Evolutionary conservation across 164 flowering plant species (phyloP).

Genomic region (Santalum album): DNA sequence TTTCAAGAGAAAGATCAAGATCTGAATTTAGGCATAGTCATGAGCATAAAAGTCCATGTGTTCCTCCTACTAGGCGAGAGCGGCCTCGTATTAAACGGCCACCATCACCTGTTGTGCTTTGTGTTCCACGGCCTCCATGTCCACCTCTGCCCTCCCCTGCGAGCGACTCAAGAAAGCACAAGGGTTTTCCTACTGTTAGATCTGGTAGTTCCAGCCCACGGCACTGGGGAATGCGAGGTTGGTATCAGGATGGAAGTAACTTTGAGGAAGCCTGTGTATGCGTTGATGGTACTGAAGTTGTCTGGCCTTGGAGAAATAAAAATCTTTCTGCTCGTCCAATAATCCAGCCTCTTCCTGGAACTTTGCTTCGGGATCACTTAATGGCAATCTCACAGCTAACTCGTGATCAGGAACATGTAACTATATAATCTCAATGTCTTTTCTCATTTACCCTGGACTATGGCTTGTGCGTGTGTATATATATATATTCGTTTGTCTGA

Average conservation of each 20-base stretch:
- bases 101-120: slow-evolving; percentile 93
- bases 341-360: slow-evolving; percentile 71
- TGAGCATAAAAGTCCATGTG: slow-evolving; percentile 69
- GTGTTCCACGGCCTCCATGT: slow-evolving; percentile 84
- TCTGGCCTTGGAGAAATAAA: slow-evolving; percentile 89
- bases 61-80: slow-evolving; percentile 63
- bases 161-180: slow-evolving; percentile 70
- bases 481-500: slow-evolving; percentile 2
- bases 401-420: slow-evolving; percentile 89
- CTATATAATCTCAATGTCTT: slow-evolving; percentile 9
- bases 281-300: slow-evolving; percentile 71
- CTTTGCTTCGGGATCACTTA: slow-evolving; percentile 67
- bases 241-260: slow-evolving; percentile 65
- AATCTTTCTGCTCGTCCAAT: slow-evolving; percentile 51
- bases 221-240: slow-evolving; percentile 83
- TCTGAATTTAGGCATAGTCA: slow-evolving; percentile 59
- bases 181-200: slow-evolving; percentile 90
- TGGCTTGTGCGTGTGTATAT: background rate
- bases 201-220: slow-evolving; percentile 99
- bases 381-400: slow-evolving; percentile 84
- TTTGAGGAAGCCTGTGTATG: slow-evolving; percentile 55
- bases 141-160: slow-evolving; percentile 90
- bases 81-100: slow-evolving; percentile 84
- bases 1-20: slow-evolving; percentile 62
- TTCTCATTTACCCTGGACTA: background rate